Conservation (phyloP, 345 rosid genomes). For the Bruguiera gymnorhiza region DNA sequence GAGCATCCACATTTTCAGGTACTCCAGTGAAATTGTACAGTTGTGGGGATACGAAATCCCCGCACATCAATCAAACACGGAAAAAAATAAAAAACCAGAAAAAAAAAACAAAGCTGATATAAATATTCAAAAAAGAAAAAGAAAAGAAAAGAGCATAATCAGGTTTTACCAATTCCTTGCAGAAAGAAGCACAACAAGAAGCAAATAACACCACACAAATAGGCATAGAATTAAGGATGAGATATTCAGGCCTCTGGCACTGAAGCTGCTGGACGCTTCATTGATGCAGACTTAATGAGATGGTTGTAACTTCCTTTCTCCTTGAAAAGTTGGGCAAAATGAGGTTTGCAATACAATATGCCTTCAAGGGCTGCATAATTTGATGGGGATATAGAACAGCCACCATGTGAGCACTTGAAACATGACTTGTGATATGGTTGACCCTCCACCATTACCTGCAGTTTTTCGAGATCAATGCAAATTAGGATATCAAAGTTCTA, state of each 20-base stretch:
- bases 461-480: not conserved
- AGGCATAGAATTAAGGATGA: constrained; percentile 7
- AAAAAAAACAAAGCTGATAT: not conserved
- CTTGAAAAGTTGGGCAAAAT: constrained; percentile 94
- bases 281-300: constrained; percentile 74
- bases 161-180: constrained; percentile 3
- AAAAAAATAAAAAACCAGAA: not conserved
- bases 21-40: constrained; percentile 16
- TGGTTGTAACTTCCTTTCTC: constrained; percentile 99
- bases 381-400: constrained; percentile 89
- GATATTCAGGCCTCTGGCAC: constrained; percentile 56
- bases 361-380: constrained; percentile 98
- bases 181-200: constrained; percentile 13
- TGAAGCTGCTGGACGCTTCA: constrained; percentile 65
- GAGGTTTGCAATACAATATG: constrained; percentile 88
- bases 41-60: constrained; percentile 1
- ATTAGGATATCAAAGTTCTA: not conserved
- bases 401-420: constrained; percentile 94
- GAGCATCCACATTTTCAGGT: constrained; percentile 16
- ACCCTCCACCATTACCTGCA: constrained; percentile 87
- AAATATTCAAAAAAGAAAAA: not conserved
- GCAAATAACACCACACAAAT: constrained; percentile 17
- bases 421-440: constrained; percentile 89
- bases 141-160: constrained; percentile 1
- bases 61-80: constrained; percentile 20